Conservation (phyloP, 2,329 filamentous ascomycete species). For the Claviceps humidiphila region DNA sequence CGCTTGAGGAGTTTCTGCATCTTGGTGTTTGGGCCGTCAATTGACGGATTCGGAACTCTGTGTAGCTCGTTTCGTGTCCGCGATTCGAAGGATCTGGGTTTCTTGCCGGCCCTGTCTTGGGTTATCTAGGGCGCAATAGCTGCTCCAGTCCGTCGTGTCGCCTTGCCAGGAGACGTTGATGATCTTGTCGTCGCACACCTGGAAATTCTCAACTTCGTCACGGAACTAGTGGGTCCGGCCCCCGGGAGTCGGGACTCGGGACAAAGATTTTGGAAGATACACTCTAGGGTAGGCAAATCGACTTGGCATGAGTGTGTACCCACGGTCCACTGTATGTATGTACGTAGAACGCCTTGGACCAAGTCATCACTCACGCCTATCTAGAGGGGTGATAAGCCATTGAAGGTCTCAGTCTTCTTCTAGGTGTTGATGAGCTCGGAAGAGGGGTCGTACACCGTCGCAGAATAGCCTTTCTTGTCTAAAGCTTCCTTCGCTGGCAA, state of each 20-base stretch:
- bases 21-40: conserved; percentile 2
- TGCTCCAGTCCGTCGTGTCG: background rate
- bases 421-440: no score
- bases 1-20: conserved; percentile 64
- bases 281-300: conserved; percentile 1
- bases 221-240: conserved; percentile 4
- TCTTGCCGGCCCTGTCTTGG: background rate
- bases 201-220: conserved; percentile 1
- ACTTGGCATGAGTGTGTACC: no score
- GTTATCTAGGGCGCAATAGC: background rate
- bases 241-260: background rate
- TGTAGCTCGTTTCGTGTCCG: background rate
- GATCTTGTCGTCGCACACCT: background rate
- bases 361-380: no score
- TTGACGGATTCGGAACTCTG: background rate
- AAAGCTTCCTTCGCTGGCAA: no score
- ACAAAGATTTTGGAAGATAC: background rate
- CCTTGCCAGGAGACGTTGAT: background rate
- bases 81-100: background rate
- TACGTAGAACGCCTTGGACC: no score
- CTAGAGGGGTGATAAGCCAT: no score
- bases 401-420: no score
- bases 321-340: no score
- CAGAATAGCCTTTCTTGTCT: no score
- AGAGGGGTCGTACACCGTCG: no score